Conservation (phyloP, 2,329 filamentous ascomycete species). For the Aspergillus aculeatinus region DNA sequence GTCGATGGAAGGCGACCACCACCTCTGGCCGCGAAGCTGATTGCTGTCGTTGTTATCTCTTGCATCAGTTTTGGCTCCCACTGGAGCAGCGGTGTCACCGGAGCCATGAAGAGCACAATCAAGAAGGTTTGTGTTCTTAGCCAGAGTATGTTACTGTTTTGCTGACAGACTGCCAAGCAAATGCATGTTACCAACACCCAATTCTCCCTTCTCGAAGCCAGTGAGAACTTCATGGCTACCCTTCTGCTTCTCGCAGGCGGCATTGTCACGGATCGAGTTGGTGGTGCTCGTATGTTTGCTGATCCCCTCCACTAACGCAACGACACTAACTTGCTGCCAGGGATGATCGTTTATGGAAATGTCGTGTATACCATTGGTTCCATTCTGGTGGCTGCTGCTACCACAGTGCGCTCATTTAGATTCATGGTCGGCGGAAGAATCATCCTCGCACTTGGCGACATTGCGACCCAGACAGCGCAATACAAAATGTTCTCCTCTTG, state of each 20-base stretch:
- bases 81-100: slow-evolving; percentile 61
- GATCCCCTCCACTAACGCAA: background rate
- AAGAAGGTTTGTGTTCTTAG: slow-evolving; percentile 49
- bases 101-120: slow-evolving; percentile 61
- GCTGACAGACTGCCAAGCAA: slow-evolving; percentile 28
- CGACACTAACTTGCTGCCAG: slow-evolving; percentile 20
- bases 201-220: slow-evolving; percentile 59
- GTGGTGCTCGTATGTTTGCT: slow-evolving; percentile 50
- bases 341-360: slow-evolving; percentile 62
- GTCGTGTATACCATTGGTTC: slow-evolving; percentile 59
- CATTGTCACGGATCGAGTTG: slow-evolving; percentile 58
- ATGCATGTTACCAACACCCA: slow-evolving; percentile 60
- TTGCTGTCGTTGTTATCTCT: slow-evolving; percentile 46
- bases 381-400: slow-evolving; percentile 59
- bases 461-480: slow-evolving; percentile 63
- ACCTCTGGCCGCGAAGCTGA: slow-evolving; percentile 36
- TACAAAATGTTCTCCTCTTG: slow-evolving; percentile 66
- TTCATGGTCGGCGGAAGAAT: slow-evolving; percentile 62
- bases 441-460: slow-evolving; percentile 60
- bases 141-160: slow-evolving; percentile 8
- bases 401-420: slow-evolving; percentile 56
- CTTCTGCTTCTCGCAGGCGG: slow-evolving; percentile 56
- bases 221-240: slow-evolving; percentile 63
- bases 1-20: slow-evolving; percentile 22
- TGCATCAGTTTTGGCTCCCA: slow-evolving; percentile 59